These are phyloP conservation scores for Rhododendron ovatum DNA, from an alignment of 148 eudicot species.

Conservation along the genomic window DNA sequence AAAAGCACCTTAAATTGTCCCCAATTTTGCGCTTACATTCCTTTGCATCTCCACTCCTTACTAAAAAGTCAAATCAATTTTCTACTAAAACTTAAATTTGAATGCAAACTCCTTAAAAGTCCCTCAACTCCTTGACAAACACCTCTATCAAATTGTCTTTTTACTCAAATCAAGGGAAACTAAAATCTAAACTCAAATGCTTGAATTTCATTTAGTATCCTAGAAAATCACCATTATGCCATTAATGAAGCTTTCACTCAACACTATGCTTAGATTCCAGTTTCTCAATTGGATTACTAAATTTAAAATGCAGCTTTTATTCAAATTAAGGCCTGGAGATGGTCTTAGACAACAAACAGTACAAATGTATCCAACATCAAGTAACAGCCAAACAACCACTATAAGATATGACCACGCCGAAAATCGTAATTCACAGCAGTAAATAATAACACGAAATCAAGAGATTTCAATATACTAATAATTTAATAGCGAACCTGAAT, in stretches of 20 bases:
- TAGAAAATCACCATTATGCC: neutral
- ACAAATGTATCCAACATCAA: neutral
- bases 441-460: neutral
- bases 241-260: neutral
- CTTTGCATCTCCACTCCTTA: neutral
- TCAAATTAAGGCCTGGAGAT: neutral
- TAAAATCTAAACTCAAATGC: neutral
- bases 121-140: neutral
- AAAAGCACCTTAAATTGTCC: neutral
- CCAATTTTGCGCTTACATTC: neutral
- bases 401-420: neutral
- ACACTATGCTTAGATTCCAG: neutral
- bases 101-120: neutral
- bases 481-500: neutral
- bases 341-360: neutral
- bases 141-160: neutral
- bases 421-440: neutral
- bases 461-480: neutral
- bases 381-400: neutral
- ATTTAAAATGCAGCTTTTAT: neutral
- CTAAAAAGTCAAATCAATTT: neutral
- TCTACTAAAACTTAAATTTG: neutral
- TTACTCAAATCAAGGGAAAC: neutral
- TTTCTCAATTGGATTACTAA: neutral
- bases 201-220: neutral